Conservation (phyloP, 2,329 filamentous ascomycete species). For the Ascomycota sp. region DNA sequence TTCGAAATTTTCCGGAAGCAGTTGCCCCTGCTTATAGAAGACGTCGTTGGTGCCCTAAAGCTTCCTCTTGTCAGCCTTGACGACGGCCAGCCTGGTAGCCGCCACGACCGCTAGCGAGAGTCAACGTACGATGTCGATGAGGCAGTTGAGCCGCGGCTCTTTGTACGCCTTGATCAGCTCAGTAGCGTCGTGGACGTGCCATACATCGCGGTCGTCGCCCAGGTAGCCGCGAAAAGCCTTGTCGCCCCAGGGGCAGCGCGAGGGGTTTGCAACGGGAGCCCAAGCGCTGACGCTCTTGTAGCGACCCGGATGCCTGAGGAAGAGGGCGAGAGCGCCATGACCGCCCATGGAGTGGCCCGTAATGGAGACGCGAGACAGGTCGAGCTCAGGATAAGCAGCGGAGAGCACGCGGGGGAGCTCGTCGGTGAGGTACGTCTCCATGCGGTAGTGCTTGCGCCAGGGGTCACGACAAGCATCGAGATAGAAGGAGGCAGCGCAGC, state of each 20-base stretch:
- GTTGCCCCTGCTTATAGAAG: constrained; percentile 85
- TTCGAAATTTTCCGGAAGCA: constrained; percentile 82
- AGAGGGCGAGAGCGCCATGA: constrained; percentile 80
- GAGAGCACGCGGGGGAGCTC: constrained; percentile 71
- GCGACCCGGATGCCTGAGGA: constrained; percentile 70
- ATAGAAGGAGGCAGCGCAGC: constrained; percentile 83
- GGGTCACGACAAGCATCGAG: constrained; percentile 60
- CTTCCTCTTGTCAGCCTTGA: neutral
- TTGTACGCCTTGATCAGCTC: constrained; percentile 65
- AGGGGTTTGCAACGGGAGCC: constrained; percentile 73
- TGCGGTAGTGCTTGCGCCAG: constrained; percentile 61
- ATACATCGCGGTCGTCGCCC: constrained; percentile 50
- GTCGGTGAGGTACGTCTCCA: constrained; percentile 79
- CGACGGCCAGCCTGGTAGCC: too few species aligned
- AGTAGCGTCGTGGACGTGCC: constrained; percentile 79
- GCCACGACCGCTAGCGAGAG: neutral
- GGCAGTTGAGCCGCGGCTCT: constrained; percentile 45
- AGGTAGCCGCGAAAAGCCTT: constrained; percentile 91
- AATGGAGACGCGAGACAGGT: constrained; percentile 51
- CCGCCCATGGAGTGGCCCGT: constrained; percentile 95
- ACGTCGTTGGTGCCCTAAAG: constrained; percentile 68
- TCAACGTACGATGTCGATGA: constrained; percentile 63
- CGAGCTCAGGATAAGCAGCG: constrained; percentile 44
- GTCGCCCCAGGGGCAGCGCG: constrained; percentile 73
- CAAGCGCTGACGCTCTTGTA: constrained; percentile 82